phyloP scores from a whole-genome alignment of 768 basidiomycete genomes.

The Xerocomus potaroensis region DNA sequence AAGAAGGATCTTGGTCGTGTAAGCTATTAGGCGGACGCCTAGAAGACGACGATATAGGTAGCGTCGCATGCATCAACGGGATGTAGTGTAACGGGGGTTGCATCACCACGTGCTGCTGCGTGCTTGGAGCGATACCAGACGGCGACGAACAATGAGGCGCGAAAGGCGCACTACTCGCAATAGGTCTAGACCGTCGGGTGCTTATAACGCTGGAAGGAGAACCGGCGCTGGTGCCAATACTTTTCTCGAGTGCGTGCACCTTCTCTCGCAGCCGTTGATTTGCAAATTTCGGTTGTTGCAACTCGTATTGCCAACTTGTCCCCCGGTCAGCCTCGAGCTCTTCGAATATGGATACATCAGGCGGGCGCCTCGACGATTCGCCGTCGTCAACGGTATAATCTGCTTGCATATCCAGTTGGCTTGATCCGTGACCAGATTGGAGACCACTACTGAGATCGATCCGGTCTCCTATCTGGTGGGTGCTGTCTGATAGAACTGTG shows the following conservation, averaged over 20 bases:
- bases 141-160: not conserved
- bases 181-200: not conserved
- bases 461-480: not conserved
- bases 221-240: not conserved
- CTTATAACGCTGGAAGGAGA: not conserved
- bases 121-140: no score
- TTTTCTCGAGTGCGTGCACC: slow-evolving; percentile 37
- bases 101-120: not conserved
- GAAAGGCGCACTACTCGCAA: no score
- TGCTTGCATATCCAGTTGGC: not conserved
- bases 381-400: no score
- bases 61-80: slow-evolving; percentile 3
- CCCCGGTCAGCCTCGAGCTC: slow-evolving; percentile 64
- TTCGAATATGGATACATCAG: slow-evolving; percentile 53
- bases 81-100: slow-evolving; percentile 9
- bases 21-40: slow-evolving; percentile 7
- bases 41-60: slow-evolving; percentile 2
- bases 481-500: slow-evolving; percentile 16
- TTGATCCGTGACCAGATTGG: not conserved
- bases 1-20: slow-evolving; percentile 17
- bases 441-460: not conserved
- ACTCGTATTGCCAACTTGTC: slow-evolving; percentile 91
- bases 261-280: slow-evolving; percentile 67
- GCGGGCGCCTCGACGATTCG: slow-evolving; percentile 11
- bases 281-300: slow-evolving; percentile 74